Evolutionary conservation across 495 filamentous ascomycete genomes (phyloP), one percentile per base, ranked within the genome.

Genomic region (Neurospora cerealis): DNA sequence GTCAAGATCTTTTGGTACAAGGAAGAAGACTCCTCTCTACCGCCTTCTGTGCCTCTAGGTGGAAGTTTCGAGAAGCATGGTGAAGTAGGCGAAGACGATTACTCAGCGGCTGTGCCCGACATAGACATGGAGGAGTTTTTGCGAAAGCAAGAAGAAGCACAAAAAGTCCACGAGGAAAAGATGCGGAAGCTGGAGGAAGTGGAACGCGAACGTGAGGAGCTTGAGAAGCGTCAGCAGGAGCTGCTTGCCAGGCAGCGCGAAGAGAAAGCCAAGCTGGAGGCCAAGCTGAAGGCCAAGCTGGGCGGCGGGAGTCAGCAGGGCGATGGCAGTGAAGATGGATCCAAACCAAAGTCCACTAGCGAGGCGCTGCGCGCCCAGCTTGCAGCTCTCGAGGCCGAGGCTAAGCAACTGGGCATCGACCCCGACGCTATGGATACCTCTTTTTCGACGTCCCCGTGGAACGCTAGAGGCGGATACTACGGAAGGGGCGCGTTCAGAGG

Each of bases 1-100:
- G 96, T 99, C 62, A 99, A 97, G 80, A 94, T 99, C 6, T 99
- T 94, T 78, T 99, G 96, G 96, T 88, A 93, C 80, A 95, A 92
- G 75, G 88, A 90, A 0, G 89, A 90, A 3, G 79, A 75, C 5
- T 69, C 78, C 4, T 42, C 71, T 17, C 72, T 79, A 42, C 76
- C 80, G 5, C 70, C 76, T 37, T 72, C 74, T 5, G 44, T 69
- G 72, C 54, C 76, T 71, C 7, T 54, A 42, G 77, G 78, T 36
- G 76, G 73, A 6, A 37, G 73, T 2, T 46, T 76, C 71, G 76
- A 73, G 13, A 71, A 74, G 7, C 73, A 76, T 15, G 42, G 46
- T 13, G 54, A 40, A 28, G 72, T 73, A 69, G 79, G 74, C 17
- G 72, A 73, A 48, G 74, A 70, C 9, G 78, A 79, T 37, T 54